Percentiles rank a stretch among this genome's conserved stretches.
Conservation (phyloP, 2,329 filamentous ascomycete genomes). For the Ophiostoma populinum region DNA sequence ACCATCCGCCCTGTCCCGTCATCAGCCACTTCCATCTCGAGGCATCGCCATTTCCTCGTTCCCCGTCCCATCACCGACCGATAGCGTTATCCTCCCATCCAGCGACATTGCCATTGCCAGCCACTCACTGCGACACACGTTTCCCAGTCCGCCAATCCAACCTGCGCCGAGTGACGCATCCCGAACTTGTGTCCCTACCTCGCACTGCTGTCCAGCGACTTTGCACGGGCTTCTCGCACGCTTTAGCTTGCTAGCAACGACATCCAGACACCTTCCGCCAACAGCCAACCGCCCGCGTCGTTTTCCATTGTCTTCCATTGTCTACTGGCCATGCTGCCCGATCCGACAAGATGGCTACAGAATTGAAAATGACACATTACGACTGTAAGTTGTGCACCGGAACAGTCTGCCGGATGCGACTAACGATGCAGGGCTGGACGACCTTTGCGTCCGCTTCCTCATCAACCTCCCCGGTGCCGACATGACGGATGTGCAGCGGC, state of each 20-base stretch:
- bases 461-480: constrained; percentile 91
- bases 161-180: too few species aligned
- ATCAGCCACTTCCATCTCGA: neutral
- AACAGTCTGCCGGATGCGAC: too few species aligned
- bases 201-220: neutral
- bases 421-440: constrained; percentile 66
- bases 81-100: too few species aligned
- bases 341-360: neutral
- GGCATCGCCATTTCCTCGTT: neutral
- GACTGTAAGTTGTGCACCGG: constrained; percentile 3
- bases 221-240: neutral
- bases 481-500: constrained; percentile 72
- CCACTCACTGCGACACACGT: too few species aligned
- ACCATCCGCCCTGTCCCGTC: neutral
- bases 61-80: too few species aligned
- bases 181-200: neutral
- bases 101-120: too few species aligned
- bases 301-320: neutral
- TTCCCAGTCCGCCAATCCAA: too few species aligned
- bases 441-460: constrained; percentile 93
- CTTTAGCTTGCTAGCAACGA: neutral
- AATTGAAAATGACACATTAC: constrained; percentile 1
- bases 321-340: neutral
- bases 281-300: too few species aligned
- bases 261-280: neutral